Evolutionary conservation across 2,329 filamentous ascomycete species (phyloP), one percentile per base, ranked within the genome.

Genomic region (Niveomyces coronatus): DNA sequence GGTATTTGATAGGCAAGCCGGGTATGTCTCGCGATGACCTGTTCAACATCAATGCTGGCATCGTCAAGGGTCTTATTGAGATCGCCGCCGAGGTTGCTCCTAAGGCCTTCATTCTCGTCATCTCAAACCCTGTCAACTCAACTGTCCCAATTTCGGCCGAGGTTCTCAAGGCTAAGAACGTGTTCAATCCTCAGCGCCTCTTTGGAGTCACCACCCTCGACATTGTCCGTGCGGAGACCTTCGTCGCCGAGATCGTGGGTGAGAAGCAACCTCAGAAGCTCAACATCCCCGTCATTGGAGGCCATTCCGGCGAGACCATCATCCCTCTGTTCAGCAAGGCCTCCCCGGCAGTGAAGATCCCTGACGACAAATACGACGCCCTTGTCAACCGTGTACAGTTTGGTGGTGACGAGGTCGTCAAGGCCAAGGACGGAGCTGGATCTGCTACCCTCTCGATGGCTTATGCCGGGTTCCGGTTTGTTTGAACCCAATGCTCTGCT

Each of bases 21-120:
- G 91, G 91, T 56, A 98, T 98, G 91, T 95, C 85, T 64, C 87
- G 91, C 70, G 91, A 98, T 56, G 91, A 96, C 61, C 85, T 98
- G 43, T 98, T 98, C 83, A 95, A 95, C 71, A 94, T 95, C 74
- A 98, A 98, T 64, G 91, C 91, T 44, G 85, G 88, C 54, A 98
- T 98, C 58, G 91, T 98, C 58, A 86, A 91, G 68, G 87, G 85
- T 52, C 75, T 98, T 50, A 82, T 93, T 53, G 83, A 94, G 71
- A 80, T 84, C 37, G 78, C 86, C 53, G 87, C 89, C 52, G 80
- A 95, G 60, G 78, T 82, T 57, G 81, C 80, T 60, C 91, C 91
- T 60, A 93, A 95, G 63, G 91, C 91, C 40, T 94, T 82, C 68
- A 79, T 94, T 61, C 79, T 96, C 49, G 80, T 98, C 70, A 98